These are phyloP conservation scores for Petunia axillaris DNA, from an alignment of 257 asterid genomes.

Conservation along the genomic window DNA sequence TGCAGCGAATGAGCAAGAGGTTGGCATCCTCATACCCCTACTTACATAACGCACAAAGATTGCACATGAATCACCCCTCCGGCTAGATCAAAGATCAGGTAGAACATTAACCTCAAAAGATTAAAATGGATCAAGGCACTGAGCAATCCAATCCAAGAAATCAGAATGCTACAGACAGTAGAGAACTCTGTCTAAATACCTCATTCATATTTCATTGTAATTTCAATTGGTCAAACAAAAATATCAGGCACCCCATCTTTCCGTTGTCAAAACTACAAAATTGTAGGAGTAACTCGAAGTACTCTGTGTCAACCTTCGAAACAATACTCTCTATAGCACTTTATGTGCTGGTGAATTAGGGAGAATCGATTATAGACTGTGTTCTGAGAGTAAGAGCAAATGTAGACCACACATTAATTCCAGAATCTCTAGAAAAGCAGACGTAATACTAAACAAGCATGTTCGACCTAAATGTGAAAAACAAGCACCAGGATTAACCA, in stretches of 20 bases:
- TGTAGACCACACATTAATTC: no score
- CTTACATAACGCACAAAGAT: background rate
- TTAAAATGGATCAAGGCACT: background rate
- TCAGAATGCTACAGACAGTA: background rate
- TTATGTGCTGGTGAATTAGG: no score
- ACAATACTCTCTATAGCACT: background rate
- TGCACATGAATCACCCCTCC: background rate
- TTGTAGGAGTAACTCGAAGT: background rate
- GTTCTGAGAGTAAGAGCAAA: no score
- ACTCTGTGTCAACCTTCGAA: background rate
- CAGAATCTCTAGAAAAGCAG: no score
- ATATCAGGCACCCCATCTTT: background rate
- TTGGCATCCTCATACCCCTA: slow-evolving; percentile 2
- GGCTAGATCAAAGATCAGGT: background rate
- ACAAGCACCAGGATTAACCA: no score
- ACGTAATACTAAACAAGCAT: no score
- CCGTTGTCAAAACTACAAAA: background rate
- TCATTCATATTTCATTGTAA: background rate
- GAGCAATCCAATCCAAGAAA: background rate
- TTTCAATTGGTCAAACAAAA: background rate
- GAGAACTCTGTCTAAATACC: background rate
- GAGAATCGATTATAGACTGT: no score
- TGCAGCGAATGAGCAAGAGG: background rate
- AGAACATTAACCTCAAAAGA: background rate
- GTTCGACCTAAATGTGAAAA: no score